Evolutionary conservation across 2,329 filamentous ascomycete genomes (phyloP).

Genomic region (Aquanectria penicillioides): DNA sequence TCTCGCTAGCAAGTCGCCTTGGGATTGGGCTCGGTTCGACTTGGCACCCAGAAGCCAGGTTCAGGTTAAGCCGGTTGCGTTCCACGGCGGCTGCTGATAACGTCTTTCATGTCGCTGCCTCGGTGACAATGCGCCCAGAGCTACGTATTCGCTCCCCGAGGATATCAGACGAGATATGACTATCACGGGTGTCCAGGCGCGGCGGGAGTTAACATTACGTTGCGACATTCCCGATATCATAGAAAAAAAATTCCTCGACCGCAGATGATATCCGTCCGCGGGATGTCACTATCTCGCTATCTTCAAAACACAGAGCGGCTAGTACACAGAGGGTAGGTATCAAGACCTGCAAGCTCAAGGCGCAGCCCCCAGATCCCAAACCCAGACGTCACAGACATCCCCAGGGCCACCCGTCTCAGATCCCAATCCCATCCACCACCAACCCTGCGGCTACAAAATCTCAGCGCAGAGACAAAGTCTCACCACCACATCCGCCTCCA

Average conservation of each 20-base stretch:
- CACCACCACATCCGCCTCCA: constrained; percentile 25
- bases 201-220: constrained; percentile 21
- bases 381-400: constrained; percentile 9
- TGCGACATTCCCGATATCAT: constrained; percentile 14
- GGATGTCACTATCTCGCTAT: constrained; percentile 8
- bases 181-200: constrained; percentile 13
- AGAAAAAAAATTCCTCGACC: too few relatives aligned
- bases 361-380: constrained; percentile 15
- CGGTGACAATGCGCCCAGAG: neutral
- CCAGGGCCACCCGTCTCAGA: constrained; percentile 13
- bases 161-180: constrained; percentile 10
- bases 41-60: constrained; percentile 12
- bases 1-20: constrained; percentile 25
- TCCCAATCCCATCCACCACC: constrained; percentile 11
- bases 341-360: constrained; percentile 22
- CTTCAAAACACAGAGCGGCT: constrained; percentile 10
- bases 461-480: constrained; percentile 26
- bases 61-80: neutral
- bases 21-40: constrained; percentile 11
- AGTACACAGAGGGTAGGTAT: constrained; percentile 4
- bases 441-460: constrained; percentile 4
- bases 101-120: constrained; percentile 9
- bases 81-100: constrained; percentile 20
- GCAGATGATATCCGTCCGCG: neutral
- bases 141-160: neutral